Evolutionary conservation across 2,329 filamentous ascomycete genomes (phyloP).

Genomic region (Elsinoe fawcettii): DNA sequence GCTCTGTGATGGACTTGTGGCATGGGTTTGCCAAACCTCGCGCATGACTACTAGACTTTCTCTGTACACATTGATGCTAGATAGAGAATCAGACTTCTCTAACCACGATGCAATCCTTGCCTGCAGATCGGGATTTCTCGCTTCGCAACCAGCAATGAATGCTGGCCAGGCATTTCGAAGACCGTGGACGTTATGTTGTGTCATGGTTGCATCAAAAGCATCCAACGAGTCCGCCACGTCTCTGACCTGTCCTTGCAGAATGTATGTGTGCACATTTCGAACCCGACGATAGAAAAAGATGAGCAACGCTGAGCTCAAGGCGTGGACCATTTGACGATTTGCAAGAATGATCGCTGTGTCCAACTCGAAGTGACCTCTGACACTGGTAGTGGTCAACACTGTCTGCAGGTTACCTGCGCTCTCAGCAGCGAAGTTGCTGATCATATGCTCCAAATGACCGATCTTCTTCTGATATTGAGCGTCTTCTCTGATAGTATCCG

Average conservation of each 20-base stretch:
- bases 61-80: too few species aligned
- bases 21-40: too few species aligned
- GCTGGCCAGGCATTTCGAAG: constrained; percentile 31
- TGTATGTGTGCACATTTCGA: constrained; percentile 32
- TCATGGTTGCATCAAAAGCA: constrained; percentile 24
- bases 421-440: too few species aligned
- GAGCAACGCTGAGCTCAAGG: constrained; percentile 34
- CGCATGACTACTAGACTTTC: too few species aligned
- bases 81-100: too few species aligned
- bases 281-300: constrained; percentile 39
- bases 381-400: too few species aligned
- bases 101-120: too few species aligned
- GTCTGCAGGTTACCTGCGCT: too few species aligned
- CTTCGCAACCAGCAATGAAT: constrained; percentile 37
- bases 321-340: constrained; percentile 31
- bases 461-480: too few species aligned
- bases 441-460: too few species aligned
- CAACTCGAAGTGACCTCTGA: too few species aligned
- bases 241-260: constrained; percentile 34
- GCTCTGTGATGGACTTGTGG: neutral
- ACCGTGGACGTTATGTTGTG: constrained; percentile 24
- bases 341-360: constrained; percentile 14
- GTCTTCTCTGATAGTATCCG: too few species aligned
- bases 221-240: constrained; percentile 29
- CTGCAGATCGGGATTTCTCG: constrained; percentile 18